Evolutionary conservation across 106 monocot genomes (phyloP), one percentile per base, ranked within the genome.

Genomic region (Hemerocallis citrina): DNA sequence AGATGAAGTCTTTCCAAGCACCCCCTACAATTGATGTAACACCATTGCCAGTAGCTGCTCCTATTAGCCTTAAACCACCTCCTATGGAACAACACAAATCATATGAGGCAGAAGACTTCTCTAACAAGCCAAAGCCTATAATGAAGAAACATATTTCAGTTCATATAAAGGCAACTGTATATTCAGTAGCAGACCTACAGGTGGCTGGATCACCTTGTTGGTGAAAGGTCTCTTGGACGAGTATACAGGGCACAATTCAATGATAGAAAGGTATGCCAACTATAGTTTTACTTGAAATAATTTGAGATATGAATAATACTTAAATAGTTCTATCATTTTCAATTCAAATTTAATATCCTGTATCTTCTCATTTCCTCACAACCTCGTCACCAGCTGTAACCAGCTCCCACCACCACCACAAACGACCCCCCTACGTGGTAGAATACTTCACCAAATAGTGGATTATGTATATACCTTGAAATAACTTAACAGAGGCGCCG

Each of bases 211-310:
- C 80, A 73, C 68, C 86, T 92, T 63, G 19, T 92, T 34, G 92
- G 83, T 7, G 80, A 92, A 58, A 86, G 92, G 6, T 68, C 75
- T 23, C 43, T 86, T 56, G 86, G 92, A 24, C 79, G 77, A 48
- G 83, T 86, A 66, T 92, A 83, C 56, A 75, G 54, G 54, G 92
- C 86, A 63, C 86, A 92, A 41, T 86, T 92, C 41, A 71, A 52
- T 59, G 83, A 78, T 75, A 86, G 92, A 62, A 92, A 86, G 92
- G 92, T 92, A 73, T 37, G n/a, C n/a, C n/a, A n/a, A n/a, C n/a
- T n/a, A n/a, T n/a, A n/a, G n/a, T n/a, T n/a, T n/a, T n/a, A n/a
- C n/a, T n/a, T n/a, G n/a, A n/a, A n/a, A n/a, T n/a, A n/a, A n/a
- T n/a, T n/a, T n/a, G n/a, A n/a, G n/a, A n/a, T n/a, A n/a, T n/a